These are phyloP conservation scores for Paramecium primaurelia DNA, from an alignment of 73 alveolate genomes.

Conservation along the genomic window DNA sequence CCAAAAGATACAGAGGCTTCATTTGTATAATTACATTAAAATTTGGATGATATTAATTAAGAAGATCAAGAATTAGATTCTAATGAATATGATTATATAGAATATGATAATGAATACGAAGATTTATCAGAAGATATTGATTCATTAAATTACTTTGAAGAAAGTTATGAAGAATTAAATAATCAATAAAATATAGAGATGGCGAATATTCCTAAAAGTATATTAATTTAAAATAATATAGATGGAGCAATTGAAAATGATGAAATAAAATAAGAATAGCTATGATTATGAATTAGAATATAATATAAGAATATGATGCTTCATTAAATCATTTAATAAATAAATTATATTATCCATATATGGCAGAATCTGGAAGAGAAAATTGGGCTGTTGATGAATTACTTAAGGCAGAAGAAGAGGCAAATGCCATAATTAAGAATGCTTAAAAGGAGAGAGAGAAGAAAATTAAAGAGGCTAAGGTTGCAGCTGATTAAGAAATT, in stretches of 20 bases:
- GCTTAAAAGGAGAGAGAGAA: slow-evolving; percentile 60
- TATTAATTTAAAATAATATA: not conserved
- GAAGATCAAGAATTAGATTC: not conserved
- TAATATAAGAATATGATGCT: not conserved
- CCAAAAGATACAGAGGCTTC: not conserved
- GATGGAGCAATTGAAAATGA: not conserved
- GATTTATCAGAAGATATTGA: not conserved
- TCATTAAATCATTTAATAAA: not conserved
- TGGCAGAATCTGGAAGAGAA: slow-evolving; percentile 44
- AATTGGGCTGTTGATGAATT: slow-evolving; percentile 62
- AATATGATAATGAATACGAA: not conserved
- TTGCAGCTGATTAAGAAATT: slow-evolving; percentile 65
- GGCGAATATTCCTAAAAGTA: not conserved
- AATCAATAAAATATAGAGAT: not conserved
- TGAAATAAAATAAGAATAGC: not conserved
- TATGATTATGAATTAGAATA: not conserved
- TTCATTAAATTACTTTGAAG: not conserved
- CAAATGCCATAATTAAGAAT: slow-evolving; percentile 54
- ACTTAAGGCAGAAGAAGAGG: slow-evolving; percentile 61
- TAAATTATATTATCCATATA: not conserved
- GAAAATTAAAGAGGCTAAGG: slow-evolving; percentile 61
- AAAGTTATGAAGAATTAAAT: not conserved
- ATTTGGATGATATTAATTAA: not conserved
- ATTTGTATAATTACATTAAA: not conserved
- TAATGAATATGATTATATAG: not conserved